Conservation (phyloP, 495 filamentous ascomycete species). For the Aspergillus biplanus region DNA sequence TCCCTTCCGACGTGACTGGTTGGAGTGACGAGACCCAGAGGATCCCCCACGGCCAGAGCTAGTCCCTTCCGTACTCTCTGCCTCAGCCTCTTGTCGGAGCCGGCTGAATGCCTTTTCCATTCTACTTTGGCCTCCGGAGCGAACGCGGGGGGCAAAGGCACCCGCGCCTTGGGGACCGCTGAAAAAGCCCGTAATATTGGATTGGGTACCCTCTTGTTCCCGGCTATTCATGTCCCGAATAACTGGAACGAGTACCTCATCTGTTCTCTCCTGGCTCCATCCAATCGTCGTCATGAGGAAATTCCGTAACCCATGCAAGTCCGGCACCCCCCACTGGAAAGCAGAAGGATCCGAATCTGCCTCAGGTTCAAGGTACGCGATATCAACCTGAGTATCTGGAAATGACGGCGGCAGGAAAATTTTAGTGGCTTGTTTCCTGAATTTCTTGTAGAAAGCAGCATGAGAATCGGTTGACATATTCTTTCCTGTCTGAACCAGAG, state of each 20-base stretch:
- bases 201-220: slow-evolving; percentile 86
- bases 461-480: slow-evolving; percentile 42
- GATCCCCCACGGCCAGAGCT: slow-evolving; percentile 3
- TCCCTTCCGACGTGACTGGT: slow-evolving; percentile 13
- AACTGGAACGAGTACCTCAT: slow-evolving; percentile 92
- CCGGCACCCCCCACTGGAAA: slow-evolving; percentile 95
- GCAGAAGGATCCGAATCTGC: slow-evolving; percentile 76
- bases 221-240: slow-evolving; percentile 91
- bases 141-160: slow-evolving; percentile 78
- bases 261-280: slow-evolving; percentile 87
- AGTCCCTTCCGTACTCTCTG: background rate
- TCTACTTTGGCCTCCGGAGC: slow-evolving; percentile 64
- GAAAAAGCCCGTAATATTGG: slow-evolving; percentile 93
- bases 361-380: slow-evolving; percentile 83
- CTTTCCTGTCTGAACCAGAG: slow-evolving; percentile 65
- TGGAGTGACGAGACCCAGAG: background rate
- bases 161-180: slow-evolving; percentile 64
- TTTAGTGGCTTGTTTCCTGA: slow-evolving; percentile 77
- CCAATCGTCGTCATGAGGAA: slow-evolving; percentile 95
- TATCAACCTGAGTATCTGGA: slow-evolving; percentile 71
- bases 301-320: slow-evolving; percentile 79
- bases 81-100: slow-evolving; percentile 61
- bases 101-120: slow-evolving; percentile 81
- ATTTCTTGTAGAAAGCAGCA: slow-evolving; percentile 78
- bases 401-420: slow-evolving; percentile 82